These are phyloP conservation scores for Sanghuangporus sanghuang DNA, from an alignment of 1,284 basidiomycete species.

Conservation along the genomic window DNA sequence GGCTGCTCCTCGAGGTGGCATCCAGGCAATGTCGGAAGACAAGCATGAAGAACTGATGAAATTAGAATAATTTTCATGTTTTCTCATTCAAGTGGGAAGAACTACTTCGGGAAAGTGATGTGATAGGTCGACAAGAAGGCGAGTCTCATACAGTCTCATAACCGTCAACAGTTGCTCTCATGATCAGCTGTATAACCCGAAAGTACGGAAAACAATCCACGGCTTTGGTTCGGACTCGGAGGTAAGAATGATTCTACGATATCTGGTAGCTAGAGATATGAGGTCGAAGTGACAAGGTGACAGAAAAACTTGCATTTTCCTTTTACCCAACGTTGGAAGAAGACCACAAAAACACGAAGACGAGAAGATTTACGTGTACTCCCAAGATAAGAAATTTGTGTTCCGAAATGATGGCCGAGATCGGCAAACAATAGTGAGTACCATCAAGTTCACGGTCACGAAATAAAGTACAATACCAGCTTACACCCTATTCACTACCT, in stretches of 20 bases:
- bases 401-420: background rate
- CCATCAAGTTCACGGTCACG: background rate
- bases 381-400: background rate
- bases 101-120: background rate
- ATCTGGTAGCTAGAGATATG: background rate
- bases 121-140: background rate
- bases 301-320: background rate
- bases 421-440: background rate
- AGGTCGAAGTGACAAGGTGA: background rate
- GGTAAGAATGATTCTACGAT: background rate
- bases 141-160: conserved; percentile 11
- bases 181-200: background rate
- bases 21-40: background rate
- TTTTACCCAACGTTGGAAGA: too few species aligned
- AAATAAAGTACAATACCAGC: too few species aligned
- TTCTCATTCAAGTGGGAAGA: conserved; percentile 8
- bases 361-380: background rate
- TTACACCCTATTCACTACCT: background rate
- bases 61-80: background rate
- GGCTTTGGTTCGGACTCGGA: conserved; percentile 1
- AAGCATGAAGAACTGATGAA: background rate
- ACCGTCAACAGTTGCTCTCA: background rate
- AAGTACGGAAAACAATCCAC: background rate
- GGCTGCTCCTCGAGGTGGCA: background rate
- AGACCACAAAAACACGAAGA: background rate